Conservation (phyloP, 768 basidiomycete genomes). For the Macrolepiota dolichaula region DNA sequence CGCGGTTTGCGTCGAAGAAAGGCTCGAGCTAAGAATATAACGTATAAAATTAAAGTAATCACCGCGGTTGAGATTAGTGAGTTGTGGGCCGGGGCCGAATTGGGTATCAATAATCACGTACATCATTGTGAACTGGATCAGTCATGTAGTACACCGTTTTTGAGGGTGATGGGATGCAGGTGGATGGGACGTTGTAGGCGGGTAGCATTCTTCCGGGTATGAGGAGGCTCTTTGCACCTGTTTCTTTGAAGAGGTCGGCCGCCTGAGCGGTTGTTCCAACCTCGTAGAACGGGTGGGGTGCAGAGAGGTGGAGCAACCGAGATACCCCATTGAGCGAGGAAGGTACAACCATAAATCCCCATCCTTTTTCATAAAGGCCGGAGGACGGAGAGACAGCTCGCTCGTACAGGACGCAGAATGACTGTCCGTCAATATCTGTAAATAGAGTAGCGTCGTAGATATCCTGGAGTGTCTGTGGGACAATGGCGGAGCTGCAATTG, state of each 20-base stretch:
- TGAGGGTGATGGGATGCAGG: slow-evolving; percentile 26
- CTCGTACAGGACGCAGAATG: slow-evolving; percentile 32
- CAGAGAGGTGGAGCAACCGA: slow-evolving; percentile 37
- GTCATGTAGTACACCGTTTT: slow-evolving; percentile 35
- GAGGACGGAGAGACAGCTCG: slow-evolving; percentile 12
- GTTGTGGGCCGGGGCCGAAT: too few relatives aligned
- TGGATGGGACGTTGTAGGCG: slow-evolving; percentile 28
- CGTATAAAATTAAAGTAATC: background rate
- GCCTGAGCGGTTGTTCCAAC: slow-evolving; percentile 36
- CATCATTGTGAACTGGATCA: slow-evolving; percentile 45
- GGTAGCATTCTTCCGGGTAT: slow-evolving; percentile 36
- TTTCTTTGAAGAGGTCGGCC: slow-evolving; percentile 32
- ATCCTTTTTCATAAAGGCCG: slow-evolving; percentile 26
- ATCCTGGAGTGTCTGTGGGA: slow-evolving; percentile 24
- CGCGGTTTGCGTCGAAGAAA: slow-evolving; percentile 37
- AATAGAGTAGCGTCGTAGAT: slow-evolving; percentile 26
- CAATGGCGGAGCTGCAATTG: slow-evolving; percentile 25
- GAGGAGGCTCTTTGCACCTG: slow-evolving; percentile 38
- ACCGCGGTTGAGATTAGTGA: background rate
- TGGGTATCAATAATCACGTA: slow-evolving; percentile 17
- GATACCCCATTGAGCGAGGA: slow-evolving; percentile 18
- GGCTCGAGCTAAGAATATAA: slow-evolving; percentile 37
- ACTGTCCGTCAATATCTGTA: slow-evolving; percentile 18
- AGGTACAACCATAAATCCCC: slow-evolving; percentile 33
- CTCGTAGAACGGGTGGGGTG: slow-evolving; percentile 43